A percentile compares a stretch with the other conserved stretches of the same genome.
phyloP scores from a whole-genome alignment of 1,284 basidiomycete genomes.

The Fomitopsis betulina region DNA sequence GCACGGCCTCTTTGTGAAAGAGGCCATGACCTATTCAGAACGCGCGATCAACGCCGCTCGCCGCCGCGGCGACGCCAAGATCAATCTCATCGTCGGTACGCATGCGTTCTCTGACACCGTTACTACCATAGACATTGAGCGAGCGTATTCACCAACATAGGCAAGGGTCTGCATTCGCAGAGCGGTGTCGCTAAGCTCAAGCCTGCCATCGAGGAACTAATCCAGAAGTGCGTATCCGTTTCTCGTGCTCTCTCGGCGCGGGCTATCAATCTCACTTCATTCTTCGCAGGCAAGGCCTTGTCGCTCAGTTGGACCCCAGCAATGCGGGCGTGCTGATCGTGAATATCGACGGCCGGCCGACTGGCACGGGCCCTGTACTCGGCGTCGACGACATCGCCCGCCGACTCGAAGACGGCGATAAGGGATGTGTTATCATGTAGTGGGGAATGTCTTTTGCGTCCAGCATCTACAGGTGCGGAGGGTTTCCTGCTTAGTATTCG shows the following conservation, averaged over 20 bases:
- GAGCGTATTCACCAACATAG: slow-evolving; percentile 12
- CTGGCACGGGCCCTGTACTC: slow-evolving; percentile 41
- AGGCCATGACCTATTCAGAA: slow-evolving; percentile 77
- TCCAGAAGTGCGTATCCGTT: slow-evolving; percentile 57
- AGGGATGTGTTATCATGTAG: slow-evolving; percentile 73
- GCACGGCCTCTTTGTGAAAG: slow-evolving; percentile 91
- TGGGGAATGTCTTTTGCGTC: background rate
- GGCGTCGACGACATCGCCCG: slow-evolving; percentile 57
- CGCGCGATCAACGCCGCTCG: slow-evolving; percentile 67
- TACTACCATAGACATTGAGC: background rate
- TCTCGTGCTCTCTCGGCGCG: background rate
- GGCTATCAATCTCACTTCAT: background rate
- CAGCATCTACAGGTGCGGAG: background rate
- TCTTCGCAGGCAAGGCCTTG: slow-evolving; percentile 57
- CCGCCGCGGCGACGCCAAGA: slow-evolving; percentile 55
- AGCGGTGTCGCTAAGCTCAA: slow-evolving; percentile 85
- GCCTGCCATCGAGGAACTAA: slow-evolving; percentile 88
- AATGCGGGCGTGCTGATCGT: slow-evolving; percentile 89
- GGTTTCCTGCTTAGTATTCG: background rate
- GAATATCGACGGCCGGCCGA: slow-evolving; percentile 49
- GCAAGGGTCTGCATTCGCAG: slow-evolving; percentile 80
- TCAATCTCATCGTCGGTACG: slow-evolving; percentile 87
- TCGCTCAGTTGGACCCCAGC: slow-evolving; percentile 74
- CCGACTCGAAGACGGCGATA: slow-evolving; percentile 46
- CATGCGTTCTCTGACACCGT: background rate